Base-by-base conservation (phyloP, 495 filamentous ascomycete genomes). In the Penicillium mononematosum region DNA sequence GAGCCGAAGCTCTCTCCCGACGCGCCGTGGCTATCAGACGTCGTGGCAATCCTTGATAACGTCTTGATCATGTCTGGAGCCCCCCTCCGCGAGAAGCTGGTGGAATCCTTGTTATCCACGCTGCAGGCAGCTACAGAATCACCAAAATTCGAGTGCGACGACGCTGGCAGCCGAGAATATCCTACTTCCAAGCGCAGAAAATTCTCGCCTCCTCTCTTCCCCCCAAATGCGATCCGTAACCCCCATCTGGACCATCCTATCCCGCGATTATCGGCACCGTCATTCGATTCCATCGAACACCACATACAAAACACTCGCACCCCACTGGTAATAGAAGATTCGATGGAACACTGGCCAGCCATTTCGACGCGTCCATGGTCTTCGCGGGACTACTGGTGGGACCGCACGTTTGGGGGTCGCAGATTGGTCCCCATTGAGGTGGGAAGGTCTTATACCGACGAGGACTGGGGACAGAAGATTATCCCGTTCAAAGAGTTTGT, bases 361-460 rank as follows among this genome's bases (percentile, higher is more conserved):
- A 62, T 88, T n/a, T 80, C 79, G 16, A 76, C 77, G 0, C 76
- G 80, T 10, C 79, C 84, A 0, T 99, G 94, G 94, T 78, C 75
- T 22, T 83, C 79, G 4, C 85, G 86, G 0, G 75, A 80, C 3
- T 97, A 97, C 69, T 85, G 96, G 60, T 75, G 90, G 20, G 77
- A 82, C 5, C 83, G 79, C 44, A 98, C 94, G 0, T 82, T 96
- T 42, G 78, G 74, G 10, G 94, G 95, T 1, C 78, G 84, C 24
- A 80, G 94, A 41, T 81, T 96, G 2, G 86, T 98, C 1, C 94
- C 94, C 0, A 79, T 98, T 14, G 94, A 99, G 67, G 66, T 96
- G n/a, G 94, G 94, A 7, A 76, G 89, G 46, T 90, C 85, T 59
- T 99, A 99, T 62, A 92, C 91, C 8, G 89, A 94, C 57, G 83